Evolutionary conservation across 179 eudicot genomes (phyloP).

Genomic region (Nepenthes alata): DNA sequence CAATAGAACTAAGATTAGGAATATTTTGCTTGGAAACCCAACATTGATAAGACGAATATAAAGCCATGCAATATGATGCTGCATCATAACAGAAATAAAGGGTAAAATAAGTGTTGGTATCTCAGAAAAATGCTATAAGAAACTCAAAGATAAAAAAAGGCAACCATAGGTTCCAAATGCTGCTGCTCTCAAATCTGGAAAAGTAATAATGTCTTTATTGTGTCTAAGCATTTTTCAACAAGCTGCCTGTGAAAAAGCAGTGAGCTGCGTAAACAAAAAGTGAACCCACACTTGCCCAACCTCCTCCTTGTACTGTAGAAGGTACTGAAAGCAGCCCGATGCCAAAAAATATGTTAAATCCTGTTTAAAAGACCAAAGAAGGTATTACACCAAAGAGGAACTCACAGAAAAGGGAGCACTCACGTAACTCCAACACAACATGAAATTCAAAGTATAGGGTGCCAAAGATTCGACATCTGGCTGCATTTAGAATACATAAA

Average conservation of each 20-base stretch:
- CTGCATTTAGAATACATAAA: too few species aligned
- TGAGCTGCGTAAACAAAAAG: constrained; percentile 48
- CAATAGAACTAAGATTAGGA: too few species aligned
- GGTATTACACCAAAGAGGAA: background rate
- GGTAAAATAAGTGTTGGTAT: background rate
- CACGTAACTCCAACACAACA: too few species aligned
- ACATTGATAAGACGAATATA: background rate
- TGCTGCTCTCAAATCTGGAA: constrained; percentile 84
- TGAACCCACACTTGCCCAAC: constrained; percentile 68
- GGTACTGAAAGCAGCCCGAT: constrained; percentile 85
- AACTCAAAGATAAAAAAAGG: constrained; percentile 65
- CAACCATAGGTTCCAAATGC: constrained; percentile 86
- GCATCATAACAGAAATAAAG: background rate
- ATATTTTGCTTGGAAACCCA: background rate
- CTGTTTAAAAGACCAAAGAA: constrained; percentile 18
- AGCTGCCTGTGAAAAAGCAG: constrained; percentile 60
- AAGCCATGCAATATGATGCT: background rate
- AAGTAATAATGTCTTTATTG: constrained; percentile 44
- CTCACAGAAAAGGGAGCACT: background rate
- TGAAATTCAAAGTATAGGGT: background rate
- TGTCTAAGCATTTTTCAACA: constrained; percentile 61
- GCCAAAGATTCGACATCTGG: too few species aligned
- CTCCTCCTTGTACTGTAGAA: constrained; percentile 63
- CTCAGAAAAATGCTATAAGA: background rate
- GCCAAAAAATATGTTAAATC: constrained; percentile 70